These are phyloP conservation scores for Dendrobium nobile DNA, from an alignment of 106 monocot species.

Conservation along the genomic window DNA sequence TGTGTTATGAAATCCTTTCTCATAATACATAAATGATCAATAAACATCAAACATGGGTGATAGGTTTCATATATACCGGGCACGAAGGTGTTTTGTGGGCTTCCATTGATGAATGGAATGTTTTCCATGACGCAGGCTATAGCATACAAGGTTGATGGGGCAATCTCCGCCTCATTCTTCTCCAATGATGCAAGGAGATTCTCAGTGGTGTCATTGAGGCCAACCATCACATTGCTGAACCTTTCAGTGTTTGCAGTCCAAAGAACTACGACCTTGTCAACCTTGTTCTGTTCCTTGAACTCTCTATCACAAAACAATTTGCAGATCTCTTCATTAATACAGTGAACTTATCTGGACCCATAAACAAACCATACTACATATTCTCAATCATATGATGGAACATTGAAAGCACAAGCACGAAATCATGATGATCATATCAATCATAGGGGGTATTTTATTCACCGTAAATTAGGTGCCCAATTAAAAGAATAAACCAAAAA, in stretches of 20 bases:
- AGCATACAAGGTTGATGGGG: constrained; percentile 81
- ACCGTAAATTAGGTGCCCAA: too few relatives aligned
- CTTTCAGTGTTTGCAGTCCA: constrained; percentile 99
- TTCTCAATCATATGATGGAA: too few relatives aligned
- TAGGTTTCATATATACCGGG: constrained; percentile 42
- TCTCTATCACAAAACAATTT: constrained; percentile 33
- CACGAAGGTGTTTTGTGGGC: constrained; percentile 97
- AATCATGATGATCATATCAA: too few relatives aligned
- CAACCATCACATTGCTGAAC: constrained; percentile 78
- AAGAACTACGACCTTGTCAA: constrained; percentile 87
- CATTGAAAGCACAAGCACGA: too few relatives aligned
- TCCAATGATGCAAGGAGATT: constrained; percentile 77
- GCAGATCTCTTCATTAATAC: background rate
- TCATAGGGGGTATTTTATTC: too few relatives aligned
- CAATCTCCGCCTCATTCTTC: constrained; percentile 77
- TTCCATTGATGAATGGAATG: constrained; percentile 90
- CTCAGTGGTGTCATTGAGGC: constrained; percentile 82
- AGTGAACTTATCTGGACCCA: background rate
- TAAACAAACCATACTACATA: background rate
- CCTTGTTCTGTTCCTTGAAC: constrained; percentile 92
- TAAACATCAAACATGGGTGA: background rate
- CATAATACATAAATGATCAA: background rate
- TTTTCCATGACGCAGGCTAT: constrained; percentile 78
- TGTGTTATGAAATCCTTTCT: background rate
- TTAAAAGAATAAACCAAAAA: too few relatives aligned